Base-by-base conservation (phyloP, 305 asterid genomes). In the Fraxinus floribunda region DNA sequence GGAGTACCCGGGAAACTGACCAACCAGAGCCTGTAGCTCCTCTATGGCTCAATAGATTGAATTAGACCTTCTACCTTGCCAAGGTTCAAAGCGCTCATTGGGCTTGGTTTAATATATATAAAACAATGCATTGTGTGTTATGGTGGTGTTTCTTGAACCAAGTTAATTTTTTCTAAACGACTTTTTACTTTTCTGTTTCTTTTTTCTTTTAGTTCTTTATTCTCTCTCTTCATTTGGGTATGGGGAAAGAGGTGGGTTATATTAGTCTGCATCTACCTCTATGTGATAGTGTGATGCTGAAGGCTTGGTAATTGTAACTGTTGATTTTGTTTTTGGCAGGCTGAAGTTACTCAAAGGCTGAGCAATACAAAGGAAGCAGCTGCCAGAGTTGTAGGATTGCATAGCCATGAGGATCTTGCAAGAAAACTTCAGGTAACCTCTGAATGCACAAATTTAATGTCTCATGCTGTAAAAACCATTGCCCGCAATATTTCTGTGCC, bases 331-430 rank as follows among this genome's bases (percentile, higher is more conserved):
- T 57, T 83, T 52, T 83, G 75, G 84, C 91, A 94, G 98, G 97
- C 98, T 66, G 98, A 92, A 89, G 96, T 88, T 68, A 94, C 96
- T 74, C 98, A 94, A 66, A 90, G 98, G 85, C 90, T 92, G 75
- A 88, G 89, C 91, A 90, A 90, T 85, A 39, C 88, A 39, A 90
- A 89, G 79, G 89, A 84, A 70, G 85, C 87, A 11, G 87, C 92
- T 68, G 85, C 84, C 64, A 85, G 85, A 88, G 84, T 83, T 83
- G 74, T 84, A 82, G 94, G 92, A 80, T 77, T 88, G 83, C 94
- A 88, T 83, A 93, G 93, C 87, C 98, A 94, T 80, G 96, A 90
- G 81, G 96, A 93, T 85, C 98, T 93, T 86, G 98, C 97, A 24
- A 93, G 90, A 89, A 93, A 88, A 83, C 95, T 93, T 80, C 91